Evolutionary conservation across 2,329 filamentous ascomycete species (phyloP), one percentile per base, ranked within the genome.

Genomic region (Elsinoe perseae): DNA sequence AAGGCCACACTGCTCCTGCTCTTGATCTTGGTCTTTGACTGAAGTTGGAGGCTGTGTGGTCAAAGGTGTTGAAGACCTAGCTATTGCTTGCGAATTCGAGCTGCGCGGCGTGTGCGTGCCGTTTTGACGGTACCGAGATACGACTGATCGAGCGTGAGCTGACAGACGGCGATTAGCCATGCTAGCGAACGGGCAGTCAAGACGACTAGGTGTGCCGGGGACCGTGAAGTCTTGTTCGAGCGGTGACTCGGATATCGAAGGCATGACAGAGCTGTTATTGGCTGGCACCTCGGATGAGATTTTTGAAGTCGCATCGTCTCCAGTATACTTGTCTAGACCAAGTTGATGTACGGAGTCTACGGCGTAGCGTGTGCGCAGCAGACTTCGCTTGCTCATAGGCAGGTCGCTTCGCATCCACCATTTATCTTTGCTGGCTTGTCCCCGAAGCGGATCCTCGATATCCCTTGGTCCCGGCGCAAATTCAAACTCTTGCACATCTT

Each of bases 211-310:
- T 65, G 83, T 89, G 59, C 91, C 91, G 67, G 85, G 78, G 30
- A 91, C 86, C 16, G 91, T 96, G 65, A 95, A 96, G 71, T 96
- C 91, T 72, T 87, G 86, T 73, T 95, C 91, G 66, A 95, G 64
- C 3, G 69, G 69, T 28, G 72, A 72, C 56, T 72, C 69, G 48
- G 70, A 66, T 56, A 70, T 70, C 6, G 65, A 67, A 9, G 69
- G 67, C 66, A 68, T 72, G 62, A 59, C 64, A 58, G 61, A 64
- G 59, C 63, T 63, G 28, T 38, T 66, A 67, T 70, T 57, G 64
- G 66, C 50, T 64, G 68, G 43, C 64, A 69, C 62, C 65, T 75
- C 75, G 5, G 53, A 56, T 8, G 53, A 56, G 18, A 56, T 56
- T 27, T 56, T 56, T 6, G 53, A 56, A 6, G 12, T 27, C 2